Evolutionary conservation across 805 yeast genomes (phyloP), one percentile per base, ranked within the genome.

Genomic region (Metschnikowia shivogae): DNA sequence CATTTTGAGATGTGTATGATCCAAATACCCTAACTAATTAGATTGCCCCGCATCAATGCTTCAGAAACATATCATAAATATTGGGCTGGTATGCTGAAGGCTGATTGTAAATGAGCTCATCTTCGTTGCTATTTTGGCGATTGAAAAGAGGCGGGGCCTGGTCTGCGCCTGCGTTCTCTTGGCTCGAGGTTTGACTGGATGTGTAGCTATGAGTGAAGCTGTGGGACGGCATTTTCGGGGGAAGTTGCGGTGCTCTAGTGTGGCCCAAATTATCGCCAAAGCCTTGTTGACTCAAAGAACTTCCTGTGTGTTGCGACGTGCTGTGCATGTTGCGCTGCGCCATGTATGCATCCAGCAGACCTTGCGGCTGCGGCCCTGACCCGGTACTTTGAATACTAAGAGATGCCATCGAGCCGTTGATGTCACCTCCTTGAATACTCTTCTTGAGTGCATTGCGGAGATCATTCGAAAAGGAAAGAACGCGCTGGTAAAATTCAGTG

Each of bases 401-500:
- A 7, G 47, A 36, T 11, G 45, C 39, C 53, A 49, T 47, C 24
- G 54, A 47, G 26, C 28, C 44, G 22, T 20, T 36, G 27, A 43
- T 38, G 35, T 32, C 38, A 1, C 37, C 44, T 24, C 17, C 39
- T 24, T 53, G 53, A 20, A 61, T 49, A 39, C 57, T 57, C 34
- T 48, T 48, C 6, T 57, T 56, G 39, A 39, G 50, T 17, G 44
- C 59, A 47, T 39, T 56, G 57, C 27, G 62, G 47, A 42, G 65
- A 52, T 30, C 49, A 41, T 44, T 58, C 7, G 70, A 69, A 53
- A 68, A 70, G 13, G 56, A 57, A 32, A 65, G 61, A 28, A 80
- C 63, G 45, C 79, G 76, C 6, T 67, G 64, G 61, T 92, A 92
- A 58, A 88, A 86, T 9, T 65, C 72, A 8, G 64, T 54, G 0